Evolutionary conservation across 192 early-diverging fungal species (phyloP).

Genomic region (Spizellomyces sp.): DNA sequence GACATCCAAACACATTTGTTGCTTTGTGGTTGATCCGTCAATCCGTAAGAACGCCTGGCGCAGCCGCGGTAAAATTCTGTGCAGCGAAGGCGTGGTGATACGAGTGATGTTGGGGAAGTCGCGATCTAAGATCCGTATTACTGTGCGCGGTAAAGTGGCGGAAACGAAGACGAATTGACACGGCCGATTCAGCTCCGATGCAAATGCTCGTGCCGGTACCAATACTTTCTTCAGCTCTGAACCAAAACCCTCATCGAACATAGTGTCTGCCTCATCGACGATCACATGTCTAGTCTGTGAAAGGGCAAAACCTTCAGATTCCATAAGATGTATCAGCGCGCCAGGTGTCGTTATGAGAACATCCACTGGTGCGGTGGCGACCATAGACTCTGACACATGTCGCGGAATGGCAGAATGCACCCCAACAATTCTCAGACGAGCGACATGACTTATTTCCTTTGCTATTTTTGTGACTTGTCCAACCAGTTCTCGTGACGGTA

Average conservation of each 20-base stretch:
- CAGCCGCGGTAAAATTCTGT: slow-evolving; percentile 73
- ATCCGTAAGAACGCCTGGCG: slow-evolving; percentile 82
- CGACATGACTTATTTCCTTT: slow-evolving; percentile 71
- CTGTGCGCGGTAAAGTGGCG: slow-evolving; percentile 50
- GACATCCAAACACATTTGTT: slow-evolving; percentile 71
- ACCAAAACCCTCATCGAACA: slow-evolving; percentile 83
- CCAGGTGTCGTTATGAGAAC: slow-evolving; percentile 81
- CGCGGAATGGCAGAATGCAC: slow-evolving; percentile 15
- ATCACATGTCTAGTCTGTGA: slow-evolving; percentile 68
- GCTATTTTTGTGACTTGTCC: slow-evolving; percentile 72
- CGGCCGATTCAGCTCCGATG: slow-evolving; percentile 14
- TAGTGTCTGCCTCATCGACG: slow-evolving; percentile 92
- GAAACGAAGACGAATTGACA: slow-evolving; percentile 37
- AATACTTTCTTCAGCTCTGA: slow-evolving; percentile 67
- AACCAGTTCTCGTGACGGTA: slow-evolving; percentile 89
- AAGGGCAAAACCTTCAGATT: slow-evolving; percentile 61
- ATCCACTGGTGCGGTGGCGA: slow-evolving; percentile 73
- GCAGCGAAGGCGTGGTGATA: slow-evolving; percentile 80
- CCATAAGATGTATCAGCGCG: slow-evolving; percentile 58
- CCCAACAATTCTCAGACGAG: slow-evolving; percentile 70
- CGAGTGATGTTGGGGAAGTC: slow-evolving; percentile 42
- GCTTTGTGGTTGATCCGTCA: slow-evolving; percentile 64
- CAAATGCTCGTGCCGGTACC: slow-evolving; percentile 41
- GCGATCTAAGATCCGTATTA: slow-evolving; percentile 9
- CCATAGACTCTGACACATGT: slow-evolving; percentile 18